Evolutionary conservation across 441 rosid species (phyloP), one percentile per base, ranked within the genome.

Genomic region (Erysimum cheiri): DNA sequence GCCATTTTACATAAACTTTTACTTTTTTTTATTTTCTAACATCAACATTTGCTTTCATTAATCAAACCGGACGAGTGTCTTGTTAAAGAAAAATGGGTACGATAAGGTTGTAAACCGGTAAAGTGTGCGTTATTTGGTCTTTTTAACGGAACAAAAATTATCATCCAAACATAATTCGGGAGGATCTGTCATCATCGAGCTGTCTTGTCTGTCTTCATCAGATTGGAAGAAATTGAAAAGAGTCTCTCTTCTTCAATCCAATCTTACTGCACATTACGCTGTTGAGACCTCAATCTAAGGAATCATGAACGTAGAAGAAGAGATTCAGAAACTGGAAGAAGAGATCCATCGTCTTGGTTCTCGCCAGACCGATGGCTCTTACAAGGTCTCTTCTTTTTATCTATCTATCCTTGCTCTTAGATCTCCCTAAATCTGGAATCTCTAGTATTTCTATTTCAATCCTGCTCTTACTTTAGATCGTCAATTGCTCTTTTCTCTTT

Each of bases 231-330:
- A n/a, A n/a, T n/a, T n/a, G n/a, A n/a, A n/a, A n/a, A n/a, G n/a
- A n/a, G n/a, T n/a, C n/a, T 73, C 62, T 64, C 64, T 63, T 6
- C 29, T 24, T 55, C 44, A 35, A 9, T 8, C 39, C 40, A 36
- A 36, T 36, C 40, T 36, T 35, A 7, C 24, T 9, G 9, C 40
- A 36, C 11, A 35, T 35, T 6, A 33, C 11, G 11, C 37, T 8
- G 39, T 8, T 12, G n/a, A n/a, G n/a, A 36, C 28, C 65, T 49
- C 8, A 57, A 57, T 39, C 70, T 1, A 26, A 59, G 40, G 40
- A 57, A 65, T 69, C 69, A 93, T 93, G 98, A 91, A 89, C 65
- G 96, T 94, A 39, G 97, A 87, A 50, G 98, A 92, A 77, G 99
- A 95, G 80, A 85, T 92, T 6, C 85, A 71, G 78, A 80, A 89